These are phyloP conservation scores for Tetracladium setigerum DNA, from an alignment of 495 filamentous ascomycete genomes.

Conservation along the genomic window DNA sequence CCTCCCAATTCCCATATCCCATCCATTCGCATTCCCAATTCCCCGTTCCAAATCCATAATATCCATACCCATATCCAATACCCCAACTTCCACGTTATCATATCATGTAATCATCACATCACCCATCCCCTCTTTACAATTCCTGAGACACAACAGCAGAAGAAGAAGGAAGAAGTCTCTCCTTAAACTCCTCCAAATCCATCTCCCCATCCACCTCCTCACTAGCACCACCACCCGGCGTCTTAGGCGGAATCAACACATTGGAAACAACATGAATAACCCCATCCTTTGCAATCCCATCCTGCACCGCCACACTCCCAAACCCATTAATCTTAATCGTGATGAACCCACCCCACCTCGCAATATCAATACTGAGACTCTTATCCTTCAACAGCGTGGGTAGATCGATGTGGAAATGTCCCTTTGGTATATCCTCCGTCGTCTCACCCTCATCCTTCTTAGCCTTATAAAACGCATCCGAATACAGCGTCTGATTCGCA, in stretches of 20 bases:
- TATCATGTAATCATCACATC: neutral
- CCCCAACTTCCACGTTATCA: neutral
- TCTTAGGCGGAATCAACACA: constrained; percentile 68
- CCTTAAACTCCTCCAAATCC: constrained; percentile 52
- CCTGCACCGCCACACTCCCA: constrained; percentile 47
- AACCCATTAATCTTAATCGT: constrained; percentile 66
- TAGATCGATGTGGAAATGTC: constrained; percentile 50
- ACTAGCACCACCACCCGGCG: constrained; percentile 21
- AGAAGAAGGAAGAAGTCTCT: constrained; percentile 5
- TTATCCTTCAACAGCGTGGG: constrained; percentile 55
- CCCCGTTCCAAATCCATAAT: neutral
- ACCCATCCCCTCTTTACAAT: constrained; percentile 7
- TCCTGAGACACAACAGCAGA: constrained; percentile 12
- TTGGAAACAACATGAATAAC: constrained; percentile 64
- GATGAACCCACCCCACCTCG: constrained; percentile 51
- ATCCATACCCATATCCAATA: neutral
- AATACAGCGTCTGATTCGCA: constrained; percentile 67
- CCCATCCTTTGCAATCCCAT: constrained; percentile 65
- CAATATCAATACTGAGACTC: constrained; percentile 57
- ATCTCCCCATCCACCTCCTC: constrained; percentile 45
- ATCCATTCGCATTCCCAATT: neutral
- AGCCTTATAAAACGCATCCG: constrained; percentile 61
- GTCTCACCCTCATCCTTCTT: constrained; percentile 9
- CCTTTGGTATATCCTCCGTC: constrained; percentile 5
- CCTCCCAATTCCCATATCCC: too few relatives aligned